phyloP scores from a whole-genome alignment of 2,329 filamentous ascomycete species.

The Penicillium fuscoglaucum region DNA sequence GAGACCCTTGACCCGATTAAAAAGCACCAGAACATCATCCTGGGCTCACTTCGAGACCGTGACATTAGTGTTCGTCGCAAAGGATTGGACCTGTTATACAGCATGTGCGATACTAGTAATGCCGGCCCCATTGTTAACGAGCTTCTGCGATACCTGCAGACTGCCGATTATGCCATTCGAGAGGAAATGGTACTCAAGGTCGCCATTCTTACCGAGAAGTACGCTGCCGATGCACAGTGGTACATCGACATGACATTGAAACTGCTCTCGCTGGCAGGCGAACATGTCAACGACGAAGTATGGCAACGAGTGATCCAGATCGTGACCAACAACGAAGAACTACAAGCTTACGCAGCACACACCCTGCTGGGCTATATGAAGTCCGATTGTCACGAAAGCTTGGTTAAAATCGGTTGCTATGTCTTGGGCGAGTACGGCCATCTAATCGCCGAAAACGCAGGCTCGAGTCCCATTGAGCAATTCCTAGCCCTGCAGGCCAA shows the following conservation, averaged over 20 bases:
- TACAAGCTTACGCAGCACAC: constrained; percentile 94
- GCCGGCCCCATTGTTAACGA: constrained; percentile 91
- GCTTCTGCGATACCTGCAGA: constrained; percentile 89
- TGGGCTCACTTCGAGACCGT: constrained; percentile 88
- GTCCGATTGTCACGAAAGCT: constrained; percentile 89
- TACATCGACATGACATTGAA: constrained; percentile 97
- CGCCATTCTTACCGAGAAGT: constrained; percentile 96
- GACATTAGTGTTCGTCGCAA: constrained; percentile 97
- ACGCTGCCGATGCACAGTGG: constrained; percentile 97
- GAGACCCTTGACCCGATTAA: constrained; percentile 97
- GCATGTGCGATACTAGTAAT: constrained; percentile 98
- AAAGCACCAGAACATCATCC: constrained; percentile 93
- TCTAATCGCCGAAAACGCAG: constrained; percentile 85
- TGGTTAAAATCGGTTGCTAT: constrained; percentile 97
- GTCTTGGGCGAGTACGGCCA: constrained; percentile 96
- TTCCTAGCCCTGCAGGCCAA: constrained; percentile 90
- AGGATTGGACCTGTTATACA: constrained; percentile 93
- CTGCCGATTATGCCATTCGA: constrained; percentile 93
- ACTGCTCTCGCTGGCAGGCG: constrained; percentile 92
- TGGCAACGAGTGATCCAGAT: constrained; percentile 99
- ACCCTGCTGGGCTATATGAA: constrained; percentile 92
- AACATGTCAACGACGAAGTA: constrained; percentile 98
- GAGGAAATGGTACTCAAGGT: constrained; percentile 99
- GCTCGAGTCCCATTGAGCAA: constrained; percentile 95
- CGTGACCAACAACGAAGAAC: constrained; percentile 97